Evolutionary conservation across 1,139 yeast species (phyloP).

Genomic region (Meyerozyma guilliermondii): DNA sequence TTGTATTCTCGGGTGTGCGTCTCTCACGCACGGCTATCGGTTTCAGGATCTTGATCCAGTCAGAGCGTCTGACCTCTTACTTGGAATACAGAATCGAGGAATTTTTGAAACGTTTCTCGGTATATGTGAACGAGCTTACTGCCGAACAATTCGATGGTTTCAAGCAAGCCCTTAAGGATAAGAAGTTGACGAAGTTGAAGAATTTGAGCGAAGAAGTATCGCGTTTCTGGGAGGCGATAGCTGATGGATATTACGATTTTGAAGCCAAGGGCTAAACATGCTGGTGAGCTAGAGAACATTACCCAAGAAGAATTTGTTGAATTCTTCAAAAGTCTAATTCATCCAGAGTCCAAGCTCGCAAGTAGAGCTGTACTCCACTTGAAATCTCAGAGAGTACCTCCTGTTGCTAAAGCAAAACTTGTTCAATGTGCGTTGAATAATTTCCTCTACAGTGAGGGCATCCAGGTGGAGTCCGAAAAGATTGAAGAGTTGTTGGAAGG

Average conservation of each 20-base stretch:
- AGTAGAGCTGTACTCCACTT: constrained; percentile 62
- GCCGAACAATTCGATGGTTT: constrained; percentile 65
- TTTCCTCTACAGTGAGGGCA: constrained; percentile 18
- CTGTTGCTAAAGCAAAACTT: constrained; percentile 17
- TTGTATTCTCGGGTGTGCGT: constrained; percentile 75
- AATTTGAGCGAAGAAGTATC: constrained; percentile 72
- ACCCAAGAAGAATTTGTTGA: constrained; percentile 53
- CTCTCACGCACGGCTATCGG: constrained; percentile 73
- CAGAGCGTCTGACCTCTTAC: constrained; percentile 72
- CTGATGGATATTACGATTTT: constrained; percentile 77
- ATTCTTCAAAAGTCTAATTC: constrained; percentile 47
- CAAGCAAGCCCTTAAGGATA: constrained; percentile 61
- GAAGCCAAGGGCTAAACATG: constrained; percentile 51
- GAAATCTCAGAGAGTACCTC: constrained; percentile 49
- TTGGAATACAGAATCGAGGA: constrained; percentile 73
- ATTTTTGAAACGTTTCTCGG: constrained; percentile 45
- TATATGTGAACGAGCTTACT: constrained; percentile 37
- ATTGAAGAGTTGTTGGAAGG: constrained; percentile 21
- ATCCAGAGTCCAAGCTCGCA: constrained; percentile 23
- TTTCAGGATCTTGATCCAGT: constrained; percentile 75
- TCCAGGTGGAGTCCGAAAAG: constrained; percentile 22
- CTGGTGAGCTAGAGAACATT: constrained; percentile 47
- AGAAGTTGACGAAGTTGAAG: constrained; percentile 66
- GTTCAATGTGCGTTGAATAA: constrained; percentile 24
- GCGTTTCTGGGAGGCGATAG: constrained; percentile 62